Base-by-base conservation (phyloP, 306 rosid genomes). In the Lablab purpureus region DNA sequence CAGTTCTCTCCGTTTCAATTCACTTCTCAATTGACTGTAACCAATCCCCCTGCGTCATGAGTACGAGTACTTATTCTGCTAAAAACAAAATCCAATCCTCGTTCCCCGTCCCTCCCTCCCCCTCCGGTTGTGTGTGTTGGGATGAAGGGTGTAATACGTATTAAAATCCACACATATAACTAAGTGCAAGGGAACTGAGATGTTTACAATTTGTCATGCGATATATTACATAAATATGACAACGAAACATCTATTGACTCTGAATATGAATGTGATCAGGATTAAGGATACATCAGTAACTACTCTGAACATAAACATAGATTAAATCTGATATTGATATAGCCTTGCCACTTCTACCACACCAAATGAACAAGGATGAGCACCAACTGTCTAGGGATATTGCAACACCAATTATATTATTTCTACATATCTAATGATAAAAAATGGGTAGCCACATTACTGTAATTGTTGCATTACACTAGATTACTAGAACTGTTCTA, bases 401-500 rank as follows among this genome's bases (percentile, higher is more conserved):
- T 36, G 71, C 74, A 59, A 28, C 10, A 32, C 65, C 76, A 59
- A 37, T 15, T 17, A 47, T 6, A 67, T 21, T 23, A 45, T 30
- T 5, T 63, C 49, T 18, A 17, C 52, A 63, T 23, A 27, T 59
- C 76, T 21, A 13, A 21, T 32, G 21, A 74, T 18, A 41, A 47
- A 32, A 21, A 22, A 67, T n/a, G 47, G 22, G 68, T 54, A 56
- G 18, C 76, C 40, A 30, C 72, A 58, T 43, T 58, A 10, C 19
- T 45, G 47, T 27, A 41, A 59, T 40, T 49, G 49, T 28, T 8
- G 49, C 64, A 76, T n/a, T 56, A 23, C 17, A 50, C 74, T 19
- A 82, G 40, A 76, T 40, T 25, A 70, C 23, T 60, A 81, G 81
- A 69, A 71, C 25, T 21, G n/a, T 2, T 36, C 65, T 22, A 25